phyloP scores from a whole-genome alignment of 164 flowering plant species.

The Stephania cephalantha region DNA sequence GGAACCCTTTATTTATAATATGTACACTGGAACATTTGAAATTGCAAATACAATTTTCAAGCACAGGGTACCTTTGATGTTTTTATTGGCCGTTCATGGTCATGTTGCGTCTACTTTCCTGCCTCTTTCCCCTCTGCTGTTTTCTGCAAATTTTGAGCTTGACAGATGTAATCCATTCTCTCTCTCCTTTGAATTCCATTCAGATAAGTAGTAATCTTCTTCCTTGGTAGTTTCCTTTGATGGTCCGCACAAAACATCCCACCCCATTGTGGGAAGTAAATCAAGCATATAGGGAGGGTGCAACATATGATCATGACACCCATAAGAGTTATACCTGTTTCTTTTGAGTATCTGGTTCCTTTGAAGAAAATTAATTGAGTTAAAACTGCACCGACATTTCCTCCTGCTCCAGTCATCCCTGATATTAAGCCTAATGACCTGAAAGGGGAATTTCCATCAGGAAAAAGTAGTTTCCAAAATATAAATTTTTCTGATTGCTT shows the following conservation, averaged over 20 bases:
- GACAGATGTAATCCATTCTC: constrained; percentile 46
- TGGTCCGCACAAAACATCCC: constrained; percentile 76
- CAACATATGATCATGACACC: constrained; percentile 78
- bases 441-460: constrained; percentile 12
- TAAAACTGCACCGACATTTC: constrained; percentile 77
- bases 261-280: constrained; percentile 94
- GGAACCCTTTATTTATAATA: not conserved
- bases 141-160: constrained; percentile 72
- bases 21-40: not conserved
- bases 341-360: constrained; percentile 64
- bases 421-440: constrained; percentile 84
- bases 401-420: constrained; percentile 97
- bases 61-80: not conserved
- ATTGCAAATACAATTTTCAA: not conserved
- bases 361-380: constrained; percentile 82
- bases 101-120: constrained; percentile 25
- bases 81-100: constrained; percentile 22
- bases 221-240: constrained; percentile 45
- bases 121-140: constrained; percentile 68
- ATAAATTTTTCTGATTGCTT: not conserved
- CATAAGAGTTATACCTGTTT: constrained; percentile 74
- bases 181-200: constrained; percentile 61
- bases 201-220: constrained; percentile 69
- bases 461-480: not conserved
- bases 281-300: constrained; percentile 52